Base-by-base conservation (phyloP, 2,329 filamentous ascomycete genomes). In the Alternaria panax region DNA sequence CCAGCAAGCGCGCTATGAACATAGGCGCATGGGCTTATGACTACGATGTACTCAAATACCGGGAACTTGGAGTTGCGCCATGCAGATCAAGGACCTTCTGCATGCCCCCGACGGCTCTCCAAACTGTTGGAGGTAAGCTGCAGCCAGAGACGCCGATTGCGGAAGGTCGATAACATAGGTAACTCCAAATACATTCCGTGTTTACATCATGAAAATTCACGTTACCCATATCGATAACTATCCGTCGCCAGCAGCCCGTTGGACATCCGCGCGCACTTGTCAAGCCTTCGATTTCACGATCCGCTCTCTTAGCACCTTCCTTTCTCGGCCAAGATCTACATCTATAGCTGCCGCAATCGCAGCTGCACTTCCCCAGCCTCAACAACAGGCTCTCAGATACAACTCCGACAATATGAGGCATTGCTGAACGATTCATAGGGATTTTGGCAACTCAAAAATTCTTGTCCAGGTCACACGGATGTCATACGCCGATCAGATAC, bases 121-220 rank as follows among this genome's bases (percentile, higher is more conserved):
- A 40, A 51, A 24, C 3, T 48, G 9, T 24, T 48, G 20, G 45
- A 48, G 28, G 45, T 48, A 65, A 43, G 47, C 59, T 20, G 24
- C 40, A 40, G 54, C 24, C 45, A 40, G 20, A 28, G 20, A n/a
- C 28, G 24, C 63, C 51, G n/a, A n/a, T 59, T 64, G 20, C 12
- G 62, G 66, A 62, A 68, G 67, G 62, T 64, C 59, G 43, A 42
- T 58, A 54, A 38, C 53, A 57, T 1, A 43, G 16, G 32, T 34
- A 56, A 51, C 45, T 48, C 45, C 50, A 32, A 28, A 45, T 24
- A 51, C 22, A 41, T 43, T 34, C 50, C 51, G 40, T 69, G 52
- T 59, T 54, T 28, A 42, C 67, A 71, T 66, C 65, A 69, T 71
- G 55, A 48, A 60, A 63, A 66, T 54, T 32, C 52, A 28, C 30